Evolutionary conservation across 2,329 filamentous ascomycete species (phyloP), one percentile per base, ranked within the genome.

Genomic region (Monilinia fructicola): DNA sequence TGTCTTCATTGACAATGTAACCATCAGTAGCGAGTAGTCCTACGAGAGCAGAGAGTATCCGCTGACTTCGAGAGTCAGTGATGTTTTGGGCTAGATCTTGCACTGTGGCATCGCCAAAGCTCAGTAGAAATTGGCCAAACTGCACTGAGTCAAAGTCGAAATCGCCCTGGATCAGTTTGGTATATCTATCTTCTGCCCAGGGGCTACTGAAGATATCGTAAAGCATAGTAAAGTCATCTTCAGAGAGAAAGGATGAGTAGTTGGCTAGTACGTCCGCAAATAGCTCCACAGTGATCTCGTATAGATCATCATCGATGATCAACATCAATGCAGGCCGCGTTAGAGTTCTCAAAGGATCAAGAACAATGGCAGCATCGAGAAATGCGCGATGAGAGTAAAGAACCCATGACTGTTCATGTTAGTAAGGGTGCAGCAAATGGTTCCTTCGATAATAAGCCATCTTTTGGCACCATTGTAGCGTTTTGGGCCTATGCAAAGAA

Each of bases 1-100:
- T 87, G 73, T 95, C 90, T 65, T 94, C 90, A 4, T 84, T 84
- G 1, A 88, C 87, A 1, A 90, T 85, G 71, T 86, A 84, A 1
- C 91, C 90, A 16, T 86, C 81, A 16, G 87, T 84, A 26, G 83
- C 83, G 31, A 93, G 80, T 6, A 95, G 82, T 4, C 87, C 85
- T 68, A 84, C 86, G n/a, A 91, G 80, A 44, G 82, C 84, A 3
- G 79, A 78, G 18, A 91, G 77, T 60, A 90, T 80, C 40, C 79
- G 79, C 65, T 83, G 80, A 14, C 81, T 83, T 52, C 76, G 74
- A n/a, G 72, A 68, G 54, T 81, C 81, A n/a, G 79, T 75, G 1
- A 79, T 78, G 55, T 80, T 78, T 67, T 84, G 79, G 74, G 88
- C 85, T 18, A 92, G 78, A 56, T 84, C 80, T 67, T 85, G 82